A percentile compares a stretch with the other conserved stretches of the same genome.
Conservation (phyloP, 805 yeast species). For the Lipomyces mesembrius region DNA sequence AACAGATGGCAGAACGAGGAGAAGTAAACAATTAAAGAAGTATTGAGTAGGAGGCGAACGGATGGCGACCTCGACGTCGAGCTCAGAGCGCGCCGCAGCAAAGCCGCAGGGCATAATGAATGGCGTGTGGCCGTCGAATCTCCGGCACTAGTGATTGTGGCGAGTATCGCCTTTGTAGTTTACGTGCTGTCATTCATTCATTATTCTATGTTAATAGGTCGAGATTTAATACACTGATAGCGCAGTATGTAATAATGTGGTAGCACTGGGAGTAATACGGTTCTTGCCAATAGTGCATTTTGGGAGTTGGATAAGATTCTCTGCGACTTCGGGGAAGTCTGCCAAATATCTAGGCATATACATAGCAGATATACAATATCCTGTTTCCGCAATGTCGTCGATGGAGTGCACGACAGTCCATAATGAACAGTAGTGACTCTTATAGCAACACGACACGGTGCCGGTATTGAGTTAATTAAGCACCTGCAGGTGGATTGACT, state of each 20-base stretch:
- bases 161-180: neutral
- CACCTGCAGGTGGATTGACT: no score
- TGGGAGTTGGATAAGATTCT: neutral
- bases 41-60: neutral
- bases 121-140: neutral
- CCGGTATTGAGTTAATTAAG: neutral
- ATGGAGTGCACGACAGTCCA: neutral
- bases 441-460: neutral
- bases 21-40: neutral
- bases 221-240: no score
- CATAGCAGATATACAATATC: neutral
- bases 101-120: neutral
- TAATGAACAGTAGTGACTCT: neutral
- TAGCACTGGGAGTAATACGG: no score
- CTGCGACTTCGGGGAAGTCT: neutral
- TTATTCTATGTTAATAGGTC: neutral
- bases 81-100: neutral
- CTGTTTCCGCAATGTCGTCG: neutral
- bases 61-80: neutral
- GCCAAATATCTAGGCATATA: neutral
- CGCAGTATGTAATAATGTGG: no score
- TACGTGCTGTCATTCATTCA: neutral
- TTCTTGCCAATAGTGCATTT: no score
- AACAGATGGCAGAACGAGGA: neutral
- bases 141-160: neutral